Base-by-base conservation (phyloP, 2,329 filamentous ascomycete genomes). In the Apiospora arundinis region DNA sequence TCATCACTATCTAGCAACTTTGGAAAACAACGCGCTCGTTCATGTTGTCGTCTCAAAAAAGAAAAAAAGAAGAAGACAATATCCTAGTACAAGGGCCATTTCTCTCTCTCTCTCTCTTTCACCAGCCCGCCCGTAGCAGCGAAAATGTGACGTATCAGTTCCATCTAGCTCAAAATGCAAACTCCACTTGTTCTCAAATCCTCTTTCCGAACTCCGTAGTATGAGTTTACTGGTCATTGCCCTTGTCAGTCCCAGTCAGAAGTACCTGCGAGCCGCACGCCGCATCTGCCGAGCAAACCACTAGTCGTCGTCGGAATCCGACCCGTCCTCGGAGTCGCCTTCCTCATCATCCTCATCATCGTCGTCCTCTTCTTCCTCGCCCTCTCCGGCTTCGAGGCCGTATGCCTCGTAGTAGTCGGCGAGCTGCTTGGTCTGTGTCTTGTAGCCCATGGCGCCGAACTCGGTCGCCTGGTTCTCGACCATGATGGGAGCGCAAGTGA, bases 351-450 rank as follows among this genome's bases (percentile, higher is more conserved):
- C 67, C 1, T 74, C 74, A 6, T 77, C 77, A 21, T 75, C 68
- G 8, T 71, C 69, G 65, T 77, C 77, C 52, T 76, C 75, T 23
- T 74, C 74, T 44, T 90, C 90, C 4, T 90, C 89, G 0, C 87
- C 90, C 3, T 87, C 88, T 2, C 85, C 86, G 2, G 86, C 87
- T 80, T 92, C 88, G 66, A 98, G 83, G 0, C 95, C 95, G 79
- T 98, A 98, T 77, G 95, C 93, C 74, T 98, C 94, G 80, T 97
- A 91, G 81, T 97, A 98, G 77, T 93, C 88, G 56, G 91, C 90
- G 68, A 98, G 86, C 40, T 92, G 86, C 78, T 92, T 91, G 49
- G 93, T 87, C 78, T 93, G 88, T 0, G 92, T 92, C 80, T 91
- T 92, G 85, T 97, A 99, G 0, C 95, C 95, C 71, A 90, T 91